These are phyloP conservation scores for Populus trichocarpa DNA, from an alignment of 441 rosid genomes.

Conservation along the genomic window DNA sequence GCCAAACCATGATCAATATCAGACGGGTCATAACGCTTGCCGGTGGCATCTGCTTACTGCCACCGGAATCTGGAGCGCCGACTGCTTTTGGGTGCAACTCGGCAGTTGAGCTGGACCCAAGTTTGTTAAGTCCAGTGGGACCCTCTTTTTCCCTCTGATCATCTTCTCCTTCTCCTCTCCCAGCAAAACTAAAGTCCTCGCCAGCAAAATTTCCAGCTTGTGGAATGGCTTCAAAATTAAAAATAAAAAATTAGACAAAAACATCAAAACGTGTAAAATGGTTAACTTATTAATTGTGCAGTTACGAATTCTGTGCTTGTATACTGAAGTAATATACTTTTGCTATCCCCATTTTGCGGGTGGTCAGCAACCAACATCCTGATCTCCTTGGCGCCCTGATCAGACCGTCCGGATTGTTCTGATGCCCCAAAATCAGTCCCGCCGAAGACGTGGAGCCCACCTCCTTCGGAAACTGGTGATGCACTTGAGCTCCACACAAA, in stretches of 20 bases:
- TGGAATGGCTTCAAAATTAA: conserved; percentile 28
- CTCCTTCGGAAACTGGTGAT: conserved; percentile 84
- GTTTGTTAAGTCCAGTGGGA: conserved; percentile 49
- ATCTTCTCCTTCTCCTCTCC: conserved; percentile 38
- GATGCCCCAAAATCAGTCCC: conserved; percentile 48
- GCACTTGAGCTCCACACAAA: conserved; percentile 97
- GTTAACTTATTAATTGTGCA: neutral
- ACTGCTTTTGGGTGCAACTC: conserved; percentile 57
- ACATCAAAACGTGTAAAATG: neutral
- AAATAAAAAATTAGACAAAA: neutral
- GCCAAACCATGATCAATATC: conserved; percentile 96
- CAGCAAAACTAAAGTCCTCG: conserved; percentile 47
- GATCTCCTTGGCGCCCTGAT: conserved; percentile 89
- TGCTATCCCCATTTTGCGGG: conserved; percentile 63
- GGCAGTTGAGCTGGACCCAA: conserved; percentile 61
- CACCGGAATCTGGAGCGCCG: conserved; percentile 38
- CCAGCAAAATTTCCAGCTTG: conserved; percentile 43
- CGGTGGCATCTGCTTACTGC: conserved; percentile 79
- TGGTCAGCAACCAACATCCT: conserved; percentile 86
- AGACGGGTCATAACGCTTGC: conserved; percentile 98
- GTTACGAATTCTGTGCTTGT: neutral
- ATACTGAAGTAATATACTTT: conserved; percentile 35
- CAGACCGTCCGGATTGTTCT: conserved; percentile 73
- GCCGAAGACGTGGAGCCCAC: conserved; percentile 56
- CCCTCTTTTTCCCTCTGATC: conserved; percentile 54